Base-by-base conservation (phyloP, 768 basidiomycete genomes). In the Auriculariales sp. region DNA sequence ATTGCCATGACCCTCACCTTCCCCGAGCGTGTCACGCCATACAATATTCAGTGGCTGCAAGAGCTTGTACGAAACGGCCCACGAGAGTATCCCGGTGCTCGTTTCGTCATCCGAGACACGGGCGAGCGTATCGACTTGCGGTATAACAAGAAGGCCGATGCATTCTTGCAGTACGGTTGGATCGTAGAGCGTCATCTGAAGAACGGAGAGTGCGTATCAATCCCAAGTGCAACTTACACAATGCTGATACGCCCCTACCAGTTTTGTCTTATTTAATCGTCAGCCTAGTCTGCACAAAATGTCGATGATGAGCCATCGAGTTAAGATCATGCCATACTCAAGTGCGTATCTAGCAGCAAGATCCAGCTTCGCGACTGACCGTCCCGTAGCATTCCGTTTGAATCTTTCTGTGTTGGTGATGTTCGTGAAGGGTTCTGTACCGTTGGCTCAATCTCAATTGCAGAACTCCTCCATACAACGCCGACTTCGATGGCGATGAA, bases 271-370 rank as follows among this genome's bases (percentile, higher is more conserved):
- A 48, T 98, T 99, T 71, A 98, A 99, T 64, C 93, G 95, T 48
- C 95, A 99, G 62, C 95, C 95, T 10, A 87, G 82, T 75, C 67
- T 98, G 65, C 95, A 99, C 66, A 99, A 99, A 67, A 98, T 98
- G 95, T 94, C 91, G 73, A 98, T 98, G 95, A 98, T 98, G 95
- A 88, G 88, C 65, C 95, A 98, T 69, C 81, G 93, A 30, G 88
- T 98, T 28, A 90, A 86, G 59, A 69, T 98, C 53, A 95, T 98
- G 92, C 87, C 89, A 11, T 97, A 98, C 66, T 98, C 93, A 19
- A 98, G 90, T 93, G 59, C 64, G 90, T 75, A 6, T 11, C 3
- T 28, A 32, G 27, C 24, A 42, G 49, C 32, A 28, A 32, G 28
- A 22, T 50, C 6, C 30, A 24, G 4, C 17, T 2, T 48, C 19